phyloP scores from a whole-genome alignment of 2,329 filamentous ascomycete species.

The Talaromyces sp. region DNA sequence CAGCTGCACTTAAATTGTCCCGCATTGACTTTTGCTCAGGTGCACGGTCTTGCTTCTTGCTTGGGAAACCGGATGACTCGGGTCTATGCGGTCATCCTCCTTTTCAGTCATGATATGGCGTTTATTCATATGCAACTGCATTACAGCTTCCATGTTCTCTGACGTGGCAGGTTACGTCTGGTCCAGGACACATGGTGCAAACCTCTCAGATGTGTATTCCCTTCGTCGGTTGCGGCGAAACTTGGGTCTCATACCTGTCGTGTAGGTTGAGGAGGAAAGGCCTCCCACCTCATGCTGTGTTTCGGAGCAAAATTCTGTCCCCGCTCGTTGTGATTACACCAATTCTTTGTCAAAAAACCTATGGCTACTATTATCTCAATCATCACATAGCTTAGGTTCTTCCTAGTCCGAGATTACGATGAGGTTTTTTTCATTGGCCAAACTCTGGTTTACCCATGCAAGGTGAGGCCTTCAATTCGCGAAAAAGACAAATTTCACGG shows the following conservation, averaged over 20 bases:
- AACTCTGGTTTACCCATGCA: slow-evolving; percentile 14
- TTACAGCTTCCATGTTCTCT: slow-evolving; percentile 37
- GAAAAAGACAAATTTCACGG: slow-evolving; percentile 12
- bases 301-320: slow-evolving; percentile 9
- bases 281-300: slow-evolving; percentile 13
- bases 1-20: slow-evolving; percentile 39
- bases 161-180: slow-evolving; percentile 41
- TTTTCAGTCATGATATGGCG: slow-evolving; percentile 33
- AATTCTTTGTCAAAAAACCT: background rate
- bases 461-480: slow-evolving; percentile 2
- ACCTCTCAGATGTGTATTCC: slow-evolving; percentile 26
- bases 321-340: slow-evolving; percentile 8
- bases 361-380: slow-evolving; percentile 6
- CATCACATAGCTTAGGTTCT: background rate
- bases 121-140: slow-evolving; percentile 38
- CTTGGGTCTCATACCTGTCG: slow-evolving; percentile 19
- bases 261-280: slow-evolving; percentile 18
- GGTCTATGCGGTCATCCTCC: slow-evolving; percentile 31
- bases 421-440: slow-evolving; percentile 16
- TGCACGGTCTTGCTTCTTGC: slow-evolving; percentile 35
- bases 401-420: slow-evolving; percentile 2
- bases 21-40: slow-evolving; percentile 37
- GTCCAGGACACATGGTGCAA: slow-evolving; percentile 24
- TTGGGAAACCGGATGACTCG: slow-evolving; percentile 33
- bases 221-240: slow-evolving; percentile 26